Percentiles rank a stretch among this genome's conserved stretches.
Conservation (phyloP, 2,329 filamentous ascomycete species). For the Teratosphaeria nubilosa region DNA sequence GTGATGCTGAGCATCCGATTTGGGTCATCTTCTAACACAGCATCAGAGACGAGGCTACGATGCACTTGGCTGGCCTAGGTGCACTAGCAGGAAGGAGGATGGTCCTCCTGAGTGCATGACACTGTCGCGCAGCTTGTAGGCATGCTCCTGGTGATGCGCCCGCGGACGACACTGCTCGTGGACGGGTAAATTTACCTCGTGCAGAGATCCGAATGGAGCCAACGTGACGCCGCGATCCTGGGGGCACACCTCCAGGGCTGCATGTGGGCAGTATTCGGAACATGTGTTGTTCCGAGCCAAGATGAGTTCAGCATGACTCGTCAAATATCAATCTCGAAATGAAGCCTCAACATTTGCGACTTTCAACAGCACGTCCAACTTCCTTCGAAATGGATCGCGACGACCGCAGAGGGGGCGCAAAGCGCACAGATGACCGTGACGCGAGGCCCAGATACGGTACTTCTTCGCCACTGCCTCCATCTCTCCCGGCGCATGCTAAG, state of each 20-base stretch:
- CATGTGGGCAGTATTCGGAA: neutral
- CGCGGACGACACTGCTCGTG: neutral
- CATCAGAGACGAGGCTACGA: neutral
- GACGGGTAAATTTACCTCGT: neutral
- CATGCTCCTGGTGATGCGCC: neutral
- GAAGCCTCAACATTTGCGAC: neutral
- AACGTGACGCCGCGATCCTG: neutral
- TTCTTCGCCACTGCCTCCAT: neutral
- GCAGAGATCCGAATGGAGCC: neutral
- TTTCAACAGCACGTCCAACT: neutral
- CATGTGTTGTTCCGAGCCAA: neutral
- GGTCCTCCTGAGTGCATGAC: neutral
- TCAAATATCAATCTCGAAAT: neutral
- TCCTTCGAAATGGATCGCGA: conserved; percentile 17
- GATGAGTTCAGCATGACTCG: neutral
- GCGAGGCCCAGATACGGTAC: conserved; percentile 19
- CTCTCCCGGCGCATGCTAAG: neutral
- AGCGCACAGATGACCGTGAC: conserved; percentile 16
- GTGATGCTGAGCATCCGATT: neutral
- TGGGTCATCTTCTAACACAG: neutral
- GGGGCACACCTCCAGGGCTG: too few species aligned
- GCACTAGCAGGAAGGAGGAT: neutral
- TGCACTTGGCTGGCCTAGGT: neutral
- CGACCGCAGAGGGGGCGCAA: conserved; percentile 14
- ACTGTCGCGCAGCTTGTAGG: neutral